Evolutionary conservation across 306 rosid genomes (phyloP), one percentile per base, ranked within the genome.

Genomic region (Corylus americana): DNA sequence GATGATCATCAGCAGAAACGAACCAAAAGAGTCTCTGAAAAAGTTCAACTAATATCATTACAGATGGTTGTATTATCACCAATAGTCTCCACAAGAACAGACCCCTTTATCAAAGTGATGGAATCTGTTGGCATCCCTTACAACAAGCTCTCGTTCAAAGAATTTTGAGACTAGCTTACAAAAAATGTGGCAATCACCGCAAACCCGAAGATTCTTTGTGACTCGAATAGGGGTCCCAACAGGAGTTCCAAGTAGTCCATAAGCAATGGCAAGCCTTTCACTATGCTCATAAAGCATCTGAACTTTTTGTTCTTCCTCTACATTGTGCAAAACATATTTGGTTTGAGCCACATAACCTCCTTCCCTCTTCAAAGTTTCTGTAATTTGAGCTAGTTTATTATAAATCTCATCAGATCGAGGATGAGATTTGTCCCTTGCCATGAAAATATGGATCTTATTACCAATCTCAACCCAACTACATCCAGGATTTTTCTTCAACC

Each of bases 41-140:
- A 42, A 42, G 45, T 42, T 63, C 53, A 77, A 70, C 58, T 57
- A 53, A 49, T 50, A 50, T 42, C n/a, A 39, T 47, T 20, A 50
- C 37, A 44, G 44, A 13, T 70, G 39, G 45, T 6, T 25, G 70
- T 66, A 57, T 44, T 11, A 53, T 92, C 85, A 92, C 94, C 97
- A 92, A 75, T 88, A 90, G 80, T 92, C 94, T 63, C 90, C 85
- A 86, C 97, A 92, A 71, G 93, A 92, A 85, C 97, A 90, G 48
- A 70, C 20, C 53, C 97, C 93, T 17, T 82, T 80, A 78, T 83
- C 74, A 79, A 92, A 92, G 80, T 87, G 92, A 84, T 90, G 97
- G 75, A 92, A 92, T 78, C 97, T 88, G 63, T 77, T 90, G 78
- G 93, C 89, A 87, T 92, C 97, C 87, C 93, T 88, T 29, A 92